Conservation (phyloP, 768 basidiomycete species). For the Leucosporidium creatinivorum region DNA sequence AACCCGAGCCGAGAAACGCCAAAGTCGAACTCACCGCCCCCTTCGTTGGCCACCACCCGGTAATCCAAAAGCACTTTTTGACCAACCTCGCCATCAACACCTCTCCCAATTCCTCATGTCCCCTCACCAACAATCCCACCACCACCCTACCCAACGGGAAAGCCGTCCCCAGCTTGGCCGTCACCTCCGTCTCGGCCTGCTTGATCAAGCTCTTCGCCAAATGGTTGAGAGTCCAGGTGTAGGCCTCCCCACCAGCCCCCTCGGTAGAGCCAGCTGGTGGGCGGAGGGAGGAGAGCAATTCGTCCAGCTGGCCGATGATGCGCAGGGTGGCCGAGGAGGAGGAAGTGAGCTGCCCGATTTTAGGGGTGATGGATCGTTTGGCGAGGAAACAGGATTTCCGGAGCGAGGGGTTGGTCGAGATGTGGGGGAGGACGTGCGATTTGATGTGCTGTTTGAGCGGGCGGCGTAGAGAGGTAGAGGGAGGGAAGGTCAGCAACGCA, state of each 20-base stretch:
- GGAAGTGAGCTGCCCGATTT: conserved; percentile 78
- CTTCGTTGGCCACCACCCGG: conserved; percentile 58
- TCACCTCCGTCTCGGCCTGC: conserved; percentile 89
- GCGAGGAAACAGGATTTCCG: conserved; percentile 60
- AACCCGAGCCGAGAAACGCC: no score
- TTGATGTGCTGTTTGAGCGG: conserved; percentile 27
- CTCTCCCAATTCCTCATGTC: conserved; percentile 56
- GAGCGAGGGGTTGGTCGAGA: conserved; percentile 54
- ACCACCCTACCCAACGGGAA: conserved; percentile 71
- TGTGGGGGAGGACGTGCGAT: conserved; percentile 47
- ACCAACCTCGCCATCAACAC: conserved; percentile 78
- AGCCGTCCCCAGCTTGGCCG: conserved; percentile 77
- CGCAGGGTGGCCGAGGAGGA: conserved; percentile 55
- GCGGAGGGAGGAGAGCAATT: conserved; percentile 44
- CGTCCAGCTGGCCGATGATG: conserved; percentile 51
- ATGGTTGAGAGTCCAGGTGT: conserved; percentile 73
- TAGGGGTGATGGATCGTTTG: conserved; percentile 73
- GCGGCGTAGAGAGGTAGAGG: not conserved
- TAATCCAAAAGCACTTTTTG: conserved; percentile 81
- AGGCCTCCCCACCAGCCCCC: conserved; percentile 40
- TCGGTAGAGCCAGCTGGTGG: conserved; percentile 3
- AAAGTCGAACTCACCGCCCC: conserved; percentile 44
- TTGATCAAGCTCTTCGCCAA: conserved; percentile 77
- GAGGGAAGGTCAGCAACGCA: not conserved
- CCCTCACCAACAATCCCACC: conserved; percentile 55